These are phyloP conservation scores for Waitea zeae DNA, from an alignment of 1,284 basidiomycete species.

Conservation along the genomic window DNA sequence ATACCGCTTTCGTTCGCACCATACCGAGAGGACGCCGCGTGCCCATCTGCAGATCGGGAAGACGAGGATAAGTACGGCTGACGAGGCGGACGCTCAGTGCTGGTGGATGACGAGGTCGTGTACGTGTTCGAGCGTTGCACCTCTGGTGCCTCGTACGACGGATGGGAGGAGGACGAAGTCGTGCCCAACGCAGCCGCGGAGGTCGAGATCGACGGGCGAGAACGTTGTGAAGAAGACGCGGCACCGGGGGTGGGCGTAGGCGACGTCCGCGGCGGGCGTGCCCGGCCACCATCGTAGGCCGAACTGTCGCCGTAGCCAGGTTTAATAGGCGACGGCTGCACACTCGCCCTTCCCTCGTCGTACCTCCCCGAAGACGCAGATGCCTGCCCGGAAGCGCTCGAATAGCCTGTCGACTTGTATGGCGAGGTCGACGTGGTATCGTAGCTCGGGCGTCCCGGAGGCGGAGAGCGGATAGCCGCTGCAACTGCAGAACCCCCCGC, in stretches of 20 bases:
- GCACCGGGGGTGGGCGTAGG: not conserved
- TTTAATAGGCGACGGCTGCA: not conserved
- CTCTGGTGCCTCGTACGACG: conserved; percentile 7
- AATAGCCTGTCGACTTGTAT: not conserved
- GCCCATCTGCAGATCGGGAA: no score
- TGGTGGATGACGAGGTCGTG: not conserved
- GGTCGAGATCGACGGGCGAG: not conserved
- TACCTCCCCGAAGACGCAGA: not conserved
- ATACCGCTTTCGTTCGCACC: no score
- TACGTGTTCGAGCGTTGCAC: conserved; percentile 9
- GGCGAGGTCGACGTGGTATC: not conserved
- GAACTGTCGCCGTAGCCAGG: not conserved
- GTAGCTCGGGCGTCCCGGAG: not conserved
- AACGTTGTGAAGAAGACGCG: not conserved
- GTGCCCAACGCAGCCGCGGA: not conserved
- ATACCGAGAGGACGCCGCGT: no score
- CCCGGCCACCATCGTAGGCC: not conserved
- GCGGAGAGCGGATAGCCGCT: not conserved
- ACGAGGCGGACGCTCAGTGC: not conserved
- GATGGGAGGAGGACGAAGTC: not conserved
- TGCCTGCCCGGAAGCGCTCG: not conserved
- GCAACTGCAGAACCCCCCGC: conserved; percentile 7
- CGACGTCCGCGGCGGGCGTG: not conserved
- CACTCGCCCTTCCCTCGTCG: not conserved
- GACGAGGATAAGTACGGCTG: not conserved